Percentiles rank a stretch among this genome's conserved stretches.
phyloP scores from a whole-genome alignment of 495 filamentous ascomycete genomes.

The Trichoderma virens region DNA sequence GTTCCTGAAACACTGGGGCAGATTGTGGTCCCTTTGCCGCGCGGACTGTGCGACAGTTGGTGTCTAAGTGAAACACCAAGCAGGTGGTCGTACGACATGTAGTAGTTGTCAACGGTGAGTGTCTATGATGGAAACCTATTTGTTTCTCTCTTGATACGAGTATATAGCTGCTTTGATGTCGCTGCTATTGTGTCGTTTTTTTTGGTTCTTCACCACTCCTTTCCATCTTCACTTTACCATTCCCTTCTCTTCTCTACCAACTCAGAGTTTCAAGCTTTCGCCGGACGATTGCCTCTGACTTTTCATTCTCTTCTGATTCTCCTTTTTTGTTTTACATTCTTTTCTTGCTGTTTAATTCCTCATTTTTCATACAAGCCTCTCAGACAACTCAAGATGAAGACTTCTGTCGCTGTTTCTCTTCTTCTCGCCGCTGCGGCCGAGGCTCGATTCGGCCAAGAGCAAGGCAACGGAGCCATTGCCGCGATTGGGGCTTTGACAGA shows the following conservation, averaged over 20 bases:
- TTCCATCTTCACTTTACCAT: not conserved
- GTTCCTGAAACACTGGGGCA: not conserved
- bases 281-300: constrained; percentile 4
- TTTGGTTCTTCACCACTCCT: not conserved
- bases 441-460: constrained; percentile 50
- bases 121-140: not conserved
- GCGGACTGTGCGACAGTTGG: not conserved
- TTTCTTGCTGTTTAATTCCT: not conserved
- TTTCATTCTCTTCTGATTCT: not conserved
- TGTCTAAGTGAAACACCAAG: not conserved
- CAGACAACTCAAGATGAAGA: constrained; percentile 18
- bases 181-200: not conserved
- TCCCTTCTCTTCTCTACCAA: not conserved
- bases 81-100: not conserved
- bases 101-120: not conserved
- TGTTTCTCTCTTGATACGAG: too few species aligned
- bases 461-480: constrained; percentile 33
- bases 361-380: not conserved
- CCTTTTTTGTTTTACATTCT: not conserved
- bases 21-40: constrained; percentile 1
- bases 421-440: constrained; percentile 37
- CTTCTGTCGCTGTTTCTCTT: constrained; percentile 30
- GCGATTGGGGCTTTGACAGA: constrained; percentile 26
- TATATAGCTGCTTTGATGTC: not conserved
- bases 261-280: not conserved